Evolutionary conservation across 1,284 basidiomycete genomes (phyloP).

Genomic region (Spongiforma sp.): DNA sequence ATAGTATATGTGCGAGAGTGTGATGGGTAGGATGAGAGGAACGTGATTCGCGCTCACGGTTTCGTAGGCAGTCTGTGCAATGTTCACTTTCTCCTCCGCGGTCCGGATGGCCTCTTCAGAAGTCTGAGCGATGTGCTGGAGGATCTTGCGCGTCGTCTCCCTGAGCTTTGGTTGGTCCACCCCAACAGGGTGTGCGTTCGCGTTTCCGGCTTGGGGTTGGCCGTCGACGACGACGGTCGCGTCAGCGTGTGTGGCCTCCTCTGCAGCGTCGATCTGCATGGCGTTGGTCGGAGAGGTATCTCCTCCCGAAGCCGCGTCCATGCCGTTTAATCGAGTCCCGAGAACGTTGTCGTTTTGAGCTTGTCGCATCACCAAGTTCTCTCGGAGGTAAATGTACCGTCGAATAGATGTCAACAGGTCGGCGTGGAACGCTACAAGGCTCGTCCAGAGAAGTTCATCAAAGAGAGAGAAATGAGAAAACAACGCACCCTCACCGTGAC

Average conservation of each 20-base stretch:
- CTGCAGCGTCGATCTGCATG: too few relatives aligned
- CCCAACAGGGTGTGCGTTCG: too few relatives aligned
- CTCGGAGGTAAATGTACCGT: slow-evolving; percentile 49
- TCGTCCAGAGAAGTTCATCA: slow-evolving; percentile 10
- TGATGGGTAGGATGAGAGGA: slow-evolving; percentile 1
- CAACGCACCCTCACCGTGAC: slow-evolving; percentile 66
- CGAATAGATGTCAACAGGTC: slow-evolving; percentile 48
- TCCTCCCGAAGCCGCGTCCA: too few relatives aligned
- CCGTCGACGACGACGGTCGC: too few relatives aligned
- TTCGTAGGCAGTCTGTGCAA: slow-evolving; percentile 71
- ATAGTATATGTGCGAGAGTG: slow-evolving; percentile 4
- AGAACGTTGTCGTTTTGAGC: neutral
- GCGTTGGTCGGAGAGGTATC: too few relatives aligned
- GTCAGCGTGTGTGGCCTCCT: too few relatives aligned
- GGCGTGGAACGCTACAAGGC: slow-evolving; percentile 43
- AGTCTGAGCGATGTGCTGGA: slow-evolving; percentile 61
- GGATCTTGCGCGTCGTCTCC: slow-evolving; percentile 51
- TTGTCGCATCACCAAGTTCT: slow-evolving; percentile 14
- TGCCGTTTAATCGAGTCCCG: too few relatives aligned
- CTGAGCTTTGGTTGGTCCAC: slow-evolving; percentile 19
- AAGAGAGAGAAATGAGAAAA: neutral
- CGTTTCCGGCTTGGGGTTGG: too few relatives aligned
- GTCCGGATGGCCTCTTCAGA: slow-evolving; percentile 65
- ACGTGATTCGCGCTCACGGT: slow-evolving; percentile 50
- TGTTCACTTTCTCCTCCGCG: slow-evolving; percentile 75